Evolutionary conservation across 2,329 filamentous ascomycete species (phyloP).

Genomic region (Neoarthrinium moseri): DNA sequence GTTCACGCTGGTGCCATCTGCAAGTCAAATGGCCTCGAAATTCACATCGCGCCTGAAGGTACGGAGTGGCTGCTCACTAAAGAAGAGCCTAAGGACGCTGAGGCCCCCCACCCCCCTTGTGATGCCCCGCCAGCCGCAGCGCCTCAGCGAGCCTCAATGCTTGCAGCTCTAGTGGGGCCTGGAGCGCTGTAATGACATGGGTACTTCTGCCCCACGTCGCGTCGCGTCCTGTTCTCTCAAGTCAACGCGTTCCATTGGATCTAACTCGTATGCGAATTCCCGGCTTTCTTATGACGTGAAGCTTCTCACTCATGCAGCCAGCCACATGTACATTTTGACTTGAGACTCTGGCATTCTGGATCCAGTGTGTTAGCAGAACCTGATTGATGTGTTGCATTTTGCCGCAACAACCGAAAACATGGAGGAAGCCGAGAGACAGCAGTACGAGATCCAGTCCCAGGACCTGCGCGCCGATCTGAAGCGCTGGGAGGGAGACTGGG

Average conservation of each 20-base stretch:
- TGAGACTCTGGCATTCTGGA: not conserved
- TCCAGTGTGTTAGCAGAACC: not conserved
- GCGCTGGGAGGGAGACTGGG: constrained; percentile 70
- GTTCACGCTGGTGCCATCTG: too few relatives aligned
- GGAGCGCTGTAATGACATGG: not conserved
- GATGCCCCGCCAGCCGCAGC: too few relatives aligned
- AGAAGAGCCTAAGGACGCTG: too few relatives aligned
- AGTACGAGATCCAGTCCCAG: constrained; percentile 50
- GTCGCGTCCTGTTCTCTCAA: not conserved
- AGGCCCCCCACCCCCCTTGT: too few relatives aligned
- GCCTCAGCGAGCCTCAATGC: not conserved
- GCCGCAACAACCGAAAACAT: constrained; percentile 29
- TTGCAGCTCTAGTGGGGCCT: not conserved
- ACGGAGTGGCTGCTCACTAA: too few relatives aligned
- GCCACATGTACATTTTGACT: not conserved
- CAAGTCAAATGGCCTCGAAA: too few relatives aligned
- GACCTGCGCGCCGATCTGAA: constrained; percentile 70
- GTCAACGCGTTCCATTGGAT: not conserved
- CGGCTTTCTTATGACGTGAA: not conserved
- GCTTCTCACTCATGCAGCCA: not conserved
- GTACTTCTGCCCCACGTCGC: constrained; percentile 6
- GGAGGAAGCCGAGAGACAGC: constrained; percentile 42
- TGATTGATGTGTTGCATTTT: too few relatives aligned
- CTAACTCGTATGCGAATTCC: not conserved
- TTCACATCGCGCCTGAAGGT: too few relatives aligned